phyloP scores from a whole-genome alignment of 2,329 filamentous ascomycete genomes.

The Leptographium procerum region DNA sequence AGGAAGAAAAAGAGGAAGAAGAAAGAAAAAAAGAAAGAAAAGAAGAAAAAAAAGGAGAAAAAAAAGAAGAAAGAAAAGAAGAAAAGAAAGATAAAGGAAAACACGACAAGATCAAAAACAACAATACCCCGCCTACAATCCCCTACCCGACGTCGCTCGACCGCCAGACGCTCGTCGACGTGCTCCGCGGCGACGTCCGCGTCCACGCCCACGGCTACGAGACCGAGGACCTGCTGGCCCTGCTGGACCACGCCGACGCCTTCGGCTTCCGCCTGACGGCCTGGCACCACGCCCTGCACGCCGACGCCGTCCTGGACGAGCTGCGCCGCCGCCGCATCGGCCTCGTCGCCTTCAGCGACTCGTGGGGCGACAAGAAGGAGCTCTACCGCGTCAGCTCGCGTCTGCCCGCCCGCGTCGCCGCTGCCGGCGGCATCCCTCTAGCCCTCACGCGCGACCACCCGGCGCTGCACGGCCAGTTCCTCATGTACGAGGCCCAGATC shows the following conservation, averaged over 20 bases:
- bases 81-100: no score
- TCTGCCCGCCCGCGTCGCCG: conserved; percentile 26
- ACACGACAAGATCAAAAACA: no score
- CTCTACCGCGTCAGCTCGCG: conserved; percentile 28
- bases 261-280: conserved; percentile 29
- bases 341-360: conserved; percentile 30
- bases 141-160: conserved; percentile 23
- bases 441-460: conserved; percentile 14
- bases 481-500: conserved; percentile 9
- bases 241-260: conserved; percentile 29
- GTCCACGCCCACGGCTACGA: conserved; percentile 35
- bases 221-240: conserved; percentile 30
- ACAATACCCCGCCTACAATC: background rate
- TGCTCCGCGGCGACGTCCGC: conserved; percentile 28
- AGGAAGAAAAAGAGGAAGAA: background rate
- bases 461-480: conserved; percentile 2
- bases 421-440: conserved; percentile 27
- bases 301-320: conserved; percentile 28
- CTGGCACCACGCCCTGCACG: conserved; percentile 28
- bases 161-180: conserved; percentile 27
- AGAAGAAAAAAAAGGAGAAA: background rate
- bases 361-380: conserved; percentile 30
- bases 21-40: no score
- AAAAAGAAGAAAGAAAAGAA: no score
- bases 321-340: conserved; percentile 27